These are phyloP conservation scores for Anethum foeniculum DNA, from an alignment of 140 eudicot genomes.

Conservation along the genomic window DNA sequence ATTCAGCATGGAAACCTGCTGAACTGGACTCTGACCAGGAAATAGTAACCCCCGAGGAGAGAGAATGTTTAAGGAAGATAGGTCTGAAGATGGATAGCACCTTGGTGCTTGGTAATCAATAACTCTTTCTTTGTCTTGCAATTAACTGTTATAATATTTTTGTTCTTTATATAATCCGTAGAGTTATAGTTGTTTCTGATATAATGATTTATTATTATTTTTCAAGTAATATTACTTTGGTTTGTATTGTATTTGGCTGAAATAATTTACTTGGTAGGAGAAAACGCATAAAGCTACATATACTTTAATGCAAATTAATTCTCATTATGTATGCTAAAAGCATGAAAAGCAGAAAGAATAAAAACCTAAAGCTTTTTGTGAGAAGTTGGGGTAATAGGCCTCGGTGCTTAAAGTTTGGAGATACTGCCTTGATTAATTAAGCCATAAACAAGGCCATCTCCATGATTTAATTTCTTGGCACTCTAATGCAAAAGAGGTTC, in stretches of 20 bases:
- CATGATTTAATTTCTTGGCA: background rate
- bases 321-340: background rate
- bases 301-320: background rate
- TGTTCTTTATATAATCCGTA: background rate
- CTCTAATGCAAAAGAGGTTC: background rate
- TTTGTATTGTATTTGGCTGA: background rate
- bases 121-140: background rate
- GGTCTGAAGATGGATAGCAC: constrained; percentile 67
- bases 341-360: background rate
- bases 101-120: constrained; percentile 71
- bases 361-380: background rate
- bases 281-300: background rate
- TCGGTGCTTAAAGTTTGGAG: background rate
- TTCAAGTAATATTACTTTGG: background rate
- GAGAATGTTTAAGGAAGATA: constrained; percentile 57
- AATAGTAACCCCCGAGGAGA: constrained; percentile 71
- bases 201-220: background rate
- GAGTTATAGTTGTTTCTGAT: background rate
- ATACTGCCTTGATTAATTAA: background rate
- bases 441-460: constrained; percentile 1
- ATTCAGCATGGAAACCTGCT: constrained; percentile 44
- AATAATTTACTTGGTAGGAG: background rate
- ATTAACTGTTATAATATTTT: background rate
- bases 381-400: background rate
- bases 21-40: constrained; percentile 65